A percentile compares a stretch with the other conserved stretches of the same genome.
Evolutionary conservation across 805 yeast genomes (phyloP).

Genomic region (Metschnikowia vanudenii): DNA sequence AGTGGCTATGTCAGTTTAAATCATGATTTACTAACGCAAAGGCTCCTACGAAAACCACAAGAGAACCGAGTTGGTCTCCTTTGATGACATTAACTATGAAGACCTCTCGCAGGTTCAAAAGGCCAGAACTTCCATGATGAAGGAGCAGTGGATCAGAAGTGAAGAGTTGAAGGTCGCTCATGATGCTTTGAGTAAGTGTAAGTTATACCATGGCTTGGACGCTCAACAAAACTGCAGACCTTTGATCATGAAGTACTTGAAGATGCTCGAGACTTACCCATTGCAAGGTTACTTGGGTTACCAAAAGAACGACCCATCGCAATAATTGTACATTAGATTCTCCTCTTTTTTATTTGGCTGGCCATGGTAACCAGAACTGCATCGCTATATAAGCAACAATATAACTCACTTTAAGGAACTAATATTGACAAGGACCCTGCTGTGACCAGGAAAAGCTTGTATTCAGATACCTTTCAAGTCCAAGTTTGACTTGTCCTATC

Average conservation of each 20-base stretch:
- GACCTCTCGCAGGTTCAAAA: slow-evolving; percentile 58
- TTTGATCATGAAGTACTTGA: slow-evolving; percentile 72
- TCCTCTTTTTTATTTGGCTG: slow-evolving; percentile 4
- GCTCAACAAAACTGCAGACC: slow-evolving; percentile 75
- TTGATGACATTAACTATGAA: slow-evolving; percentile 77
- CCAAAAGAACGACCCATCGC: slow-evolving; percentile 84
- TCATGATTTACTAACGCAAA: slow-evolving; percentile 16
- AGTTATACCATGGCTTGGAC: slow-evolving; percentile 52
- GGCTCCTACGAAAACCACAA: slow-evolving; percentile 40
- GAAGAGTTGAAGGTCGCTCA: slow-evolving; percentile 66
- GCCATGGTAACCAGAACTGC: slow-evolving; percentile 8
- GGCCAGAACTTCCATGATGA: slow-evolving; percentile 75
- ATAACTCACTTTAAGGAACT: slow-evolving; percentile 6
- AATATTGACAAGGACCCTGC: not conserved
- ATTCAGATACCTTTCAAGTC: too few relatives aligned
- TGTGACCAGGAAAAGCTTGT: too few relatives aligned
- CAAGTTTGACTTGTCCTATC: too few relatives aligned
- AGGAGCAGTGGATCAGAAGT: slow-evolving; percentile 77
- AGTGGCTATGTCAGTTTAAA: too few relatives aligned
- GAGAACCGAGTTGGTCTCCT: slow-evolving; percentile 72
- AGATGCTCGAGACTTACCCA: slow-evolving; percentile 67
- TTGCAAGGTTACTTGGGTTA: slow-evolving; percentile 78
- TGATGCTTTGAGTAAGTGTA: slow-evolving; percentile 75
- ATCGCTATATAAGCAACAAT: slow-evolving; percentile 16
- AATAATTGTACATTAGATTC: slow-evolving; percentile 34